Percentiles rank a stretch among this genome's conserved stretches.
Evolutionary conservation across 768 basidiomycete species (phyloP).

Genomic region (Mycena olivaceomarginata): DNA sequence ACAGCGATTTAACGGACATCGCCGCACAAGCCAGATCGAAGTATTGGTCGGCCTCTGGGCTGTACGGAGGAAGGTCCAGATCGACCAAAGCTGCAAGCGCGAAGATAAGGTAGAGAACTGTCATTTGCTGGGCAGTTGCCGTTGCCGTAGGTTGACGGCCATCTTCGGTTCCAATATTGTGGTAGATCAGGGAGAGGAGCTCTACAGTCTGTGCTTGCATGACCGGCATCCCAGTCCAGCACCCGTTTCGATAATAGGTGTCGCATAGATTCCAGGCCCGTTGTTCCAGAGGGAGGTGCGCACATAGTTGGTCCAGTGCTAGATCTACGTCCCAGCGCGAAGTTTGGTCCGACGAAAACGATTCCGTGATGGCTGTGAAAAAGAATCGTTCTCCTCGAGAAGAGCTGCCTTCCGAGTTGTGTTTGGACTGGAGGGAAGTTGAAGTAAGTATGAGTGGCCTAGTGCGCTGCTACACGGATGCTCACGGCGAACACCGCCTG

Average conservation of each 20-base stretch:
- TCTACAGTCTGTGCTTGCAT: slow-evolving; percentile 67
- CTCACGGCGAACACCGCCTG: slow-evolving; percentile 32
- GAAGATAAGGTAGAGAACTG: slow-evolving; percentile 45
- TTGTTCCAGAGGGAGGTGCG: slow-evolving; percentile 55
- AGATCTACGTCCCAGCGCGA: slow-evolving; percentile 41
- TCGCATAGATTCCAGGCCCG: slow-evolving; percentile 66
- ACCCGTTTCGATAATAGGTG: slow-evolving; percentile 62
- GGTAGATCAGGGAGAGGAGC: slow-evolving; percentile 42
- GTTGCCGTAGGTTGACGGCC: neutral
- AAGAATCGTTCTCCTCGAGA: neutral
- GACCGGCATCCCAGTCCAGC: slow-evolving; percentile 67
- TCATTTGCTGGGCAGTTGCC: slow-evolving; percentile 39
- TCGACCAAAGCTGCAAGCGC: slow-evolving; percentile 46
- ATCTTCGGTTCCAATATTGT: neutral
- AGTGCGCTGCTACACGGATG: too few species aligned
- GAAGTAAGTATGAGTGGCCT: neutral
- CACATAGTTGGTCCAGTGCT: slow-evolving; percentile 48
- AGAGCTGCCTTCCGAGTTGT: slow-evolving; percentile 24
- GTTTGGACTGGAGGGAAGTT: slow-evolving; percentile 28
- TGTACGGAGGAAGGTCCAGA: slow-evolving; percentile 51
- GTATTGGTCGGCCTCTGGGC: slow-evolving; percentile 64
- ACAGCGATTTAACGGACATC: slow-evolving; percentile 59
- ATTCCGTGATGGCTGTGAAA: slow-evolving; percentile 39
- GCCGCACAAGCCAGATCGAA: slow-evolving; percentile 65
- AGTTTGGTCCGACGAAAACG: slow-evolving; percentile 44